Evolutionary conservation across 164 flowering plant genomes (phyloP).

Genomic region (Piper betle): DNA sequence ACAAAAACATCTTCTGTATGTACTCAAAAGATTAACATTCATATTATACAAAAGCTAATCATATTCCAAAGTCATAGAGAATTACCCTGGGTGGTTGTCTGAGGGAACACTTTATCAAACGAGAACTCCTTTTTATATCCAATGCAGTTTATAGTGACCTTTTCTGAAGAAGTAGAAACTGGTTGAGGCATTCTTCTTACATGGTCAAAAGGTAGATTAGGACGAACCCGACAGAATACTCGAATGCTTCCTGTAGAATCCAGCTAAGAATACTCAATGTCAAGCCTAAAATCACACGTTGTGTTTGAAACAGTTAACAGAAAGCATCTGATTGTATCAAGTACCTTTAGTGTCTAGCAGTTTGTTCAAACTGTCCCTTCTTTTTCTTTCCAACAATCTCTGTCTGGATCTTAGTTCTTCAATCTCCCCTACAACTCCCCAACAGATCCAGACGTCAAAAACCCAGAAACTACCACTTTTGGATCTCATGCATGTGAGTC

Average conservation of each 20-base stretch:
- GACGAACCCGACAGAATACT: conserved; percentile 70
- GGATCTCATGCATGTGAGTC: background rate
- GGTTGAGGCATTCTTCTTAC: conserved; percentile 31
- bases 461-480: background rate
- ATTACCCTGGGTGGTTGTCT: conserved; percentile 53
- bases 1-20: conserved; percentile 52
- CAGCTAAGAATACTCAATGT: background rate
- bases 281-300: background rate
- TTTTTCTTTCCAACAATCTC: conserved; percentile 33
- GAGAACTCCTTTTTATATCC: conserved; percentile 46
- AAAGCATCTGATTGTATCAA: background rate
- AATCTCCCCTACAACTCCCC: conserved; percentile 37
- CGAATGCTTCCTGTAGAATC: conserved; percentile 52
- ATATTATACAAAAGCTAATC: background rate
- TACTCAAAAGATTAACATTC: conserved; percentile 7
- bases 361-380: conserved; percentile 51
- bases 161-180: conserved; percentile 34
- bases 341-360: conserved; percentile 67
- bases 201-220: conserved; percentile 22
- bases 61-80: conserved; percentile 4
- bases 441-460: background rate
- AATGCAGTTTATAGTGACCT: conserved; percentile 29
- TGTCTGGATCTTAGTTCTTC: conserved; percentile 30
- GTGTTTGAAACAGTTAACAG: background rate
- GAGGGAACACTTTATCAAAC: conserved; percentile 59